Percentiles rank a stretch among this genome's conserved stretches.
These are phyloP conservation scores for Hirschfeldia incana DNA, from an alignment of 345 rosid species.

Conservation along the genomic window DNA sequence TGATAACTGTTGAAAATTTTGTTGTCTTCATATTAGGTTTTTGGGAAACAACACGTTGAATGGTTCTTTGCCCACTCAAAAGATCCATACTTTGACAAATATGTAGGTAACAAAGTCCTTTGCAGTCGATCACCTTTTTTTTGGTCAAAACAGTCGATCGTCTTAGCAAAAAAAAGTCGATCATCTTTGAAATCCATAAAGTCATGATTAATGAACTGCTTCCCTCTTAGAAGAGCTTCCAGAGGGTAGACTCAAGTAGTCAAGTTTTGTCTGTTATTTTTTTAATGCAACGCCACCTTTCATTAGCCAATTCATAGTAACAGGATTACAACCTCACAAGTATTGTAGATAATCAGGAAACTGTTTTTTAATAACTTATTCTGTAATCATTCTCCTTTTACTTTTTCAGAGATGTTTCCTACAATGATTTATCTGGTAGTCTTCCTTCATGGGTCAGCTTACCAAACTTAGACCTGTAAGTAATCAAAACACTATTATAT, in stretches of 20 bases:
- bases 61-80: slow-evolving; percentile 60
- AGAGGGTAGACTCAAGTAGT: too few relatives aligned
- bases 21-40: slow-evolving; percentile 50
- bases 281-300: too few relatives aligned
- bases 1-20: not conserved
- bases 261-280: too few relatives aligned
- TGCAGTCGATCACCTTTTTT: too few relatives aligned
- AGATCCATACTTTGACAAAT: slow-evolving; percentile 44
- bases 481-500: not conserved
- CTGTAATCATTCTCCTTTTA: not conserved
- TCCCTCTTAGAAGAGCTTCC: too few relatives aligned
- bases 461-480: slow-evolving; percentile 52
- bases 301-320: too few relatives aligned
- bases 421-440: slow-evolving; percentile 62
- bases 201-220: too few relatives aligned
- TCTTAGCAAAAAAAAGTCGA: too few relatives aligned
- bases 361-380: too few relatives aligned
- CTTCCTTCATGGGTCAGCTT: slow-evolving; percentile 67
- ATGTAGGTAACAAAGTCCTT: slow-evolving; percentile 46
- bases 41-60: slow-evolving; percentile 44
- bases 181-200: too few relatives aligned
- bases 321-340: too few relatives aligned
- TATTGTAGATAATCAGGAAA: slow-evolving; percentile 1
- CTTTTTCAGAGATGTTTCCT: slow-evolving; percentile 68
- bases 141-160: too few relatives aligned